phyloP scores from a whole-genome alignment of 2,329 filamentous ascomycete genomes.

The Trichoderma sp. region DNA sequence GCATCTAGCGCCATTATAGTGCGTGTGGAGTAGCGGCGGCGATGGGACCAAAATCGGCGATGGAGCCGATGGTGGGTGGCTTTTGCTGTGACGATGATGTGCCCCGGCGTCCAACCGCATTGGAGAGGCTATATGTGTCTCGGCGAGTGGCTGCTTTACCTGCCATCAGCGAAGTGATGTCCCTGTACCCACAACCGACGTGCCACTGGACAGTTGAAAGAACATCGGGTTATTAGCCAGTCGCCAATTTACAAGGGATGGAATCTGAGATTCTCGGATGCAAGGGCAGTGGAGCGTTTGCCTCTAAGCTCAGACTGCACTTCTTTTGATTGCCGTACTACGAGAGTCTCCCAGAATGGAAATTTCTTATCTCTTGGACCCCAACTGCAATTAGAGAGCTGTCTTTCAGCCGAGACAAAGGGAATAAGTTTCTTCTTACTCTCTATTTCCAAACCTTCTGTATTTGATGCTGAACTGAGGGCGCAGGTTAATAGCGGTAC shows the following conservation, averaged over 20 bases:
- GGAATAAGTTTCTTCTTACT: neutral
- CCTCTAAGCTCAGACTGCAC: conserved; percentile 1
- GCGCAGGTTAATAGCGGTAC: neutral
- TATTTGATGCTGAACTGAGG: neutral
- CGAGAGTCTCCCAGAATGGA: neutral
- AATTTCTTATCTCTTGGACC: neutral
- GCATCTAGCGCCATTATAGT: conserved; percentile 15
- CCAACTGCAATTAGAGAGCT: neutral
- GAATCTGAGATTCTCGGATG: conserved; percentile 9
- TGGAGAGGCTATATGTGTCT: neutral
- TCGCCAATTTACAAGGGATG: conserved; percentile 11
- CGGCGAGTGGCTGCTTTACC: neutral
- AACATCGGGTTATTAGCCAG: neutral
- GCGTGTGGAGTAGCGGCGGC: conserved; percentile 24
- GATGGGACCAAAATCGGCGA: conserved; percentile 22
- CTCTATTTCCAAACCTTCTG: too few relatives aligned
- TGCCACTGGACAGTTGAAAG: neutral
- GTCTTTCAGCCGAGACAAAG: neutral
- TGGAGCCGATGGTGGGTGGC: conserved; percentile 10
- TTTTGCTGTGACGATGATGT: neutral
- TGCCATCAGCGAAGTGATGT: neutral
- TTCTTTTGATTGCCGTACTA: neutral
- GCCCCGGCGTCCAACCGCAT: conserved; percentile 7
- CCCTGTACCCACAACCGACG: neutral
- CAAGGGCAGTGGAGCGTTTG: conserved; percentile 3